Conservation (phyloP, 2,329 filamentous ascomycete genomes). For the Alternaria sp. region DNA sequence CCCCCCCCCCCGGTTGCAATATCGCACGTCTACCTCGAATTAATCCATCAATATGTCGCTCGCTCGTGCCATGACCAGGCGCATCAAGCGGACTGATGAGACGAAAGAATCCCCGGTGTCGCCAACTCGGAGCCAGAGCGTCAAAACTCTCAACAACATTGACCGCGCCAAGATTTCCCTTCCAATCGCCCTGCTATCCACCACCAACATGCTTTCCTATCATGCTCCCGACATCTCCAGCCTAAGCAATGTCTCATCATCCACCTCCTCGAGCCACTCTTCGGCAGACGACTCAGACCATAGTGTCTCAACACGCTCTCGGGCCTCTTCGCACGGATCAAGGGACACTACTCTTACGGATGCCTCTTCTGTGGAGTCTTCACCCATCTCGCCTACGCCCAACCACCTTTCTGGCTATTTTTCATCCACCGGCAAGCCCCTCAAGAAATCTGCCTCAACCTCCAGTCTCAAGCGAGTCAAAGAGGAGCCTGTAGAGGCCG, state of each 20-base stretch:
- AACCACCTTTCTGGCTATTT: constrained; percentile 67
- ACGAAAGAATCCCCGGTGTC: constrained; percentile 36
- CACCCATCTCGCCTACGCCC: constrained; percentile 60
- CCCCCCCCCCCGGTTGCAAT: constrained; percentile 37
- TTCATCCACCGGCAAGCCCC: constrained; percentile 59
- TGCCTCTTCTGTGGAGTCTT: constrained; percentile 61
- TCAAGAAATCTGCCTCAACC: constrained; percentile 54
- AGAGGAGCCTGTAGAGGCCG: constrained; percentile 50
- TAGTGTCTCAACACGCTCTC: constrained; percentile 59
- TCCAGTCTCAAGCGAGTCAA: constrained; percentile 41
- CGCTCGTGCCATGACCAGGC: constrained; percentile 75
- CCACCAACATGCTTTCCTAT: constrained; percentile 95
- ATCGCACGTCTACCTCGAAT: constrained; percentile 40
- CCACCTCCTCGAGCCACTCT: constrained; percentile 65
- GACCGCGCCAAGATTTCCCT: constrained; percentile 81
- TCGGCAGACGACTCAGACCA: constrained; percentile 76
- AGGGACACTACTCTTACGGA: constrained; percentile 73
- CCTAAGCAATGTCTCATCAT: constrained; percentile 51
- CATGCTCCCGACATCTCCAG: constrained; percentile 82
- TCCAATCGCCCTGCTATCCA: constrained; percentile 86
- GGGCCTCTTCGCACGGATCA: constrained; percentile 58
- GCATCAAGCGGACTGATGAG: constrained; percentile 64
- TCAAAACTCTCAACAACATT: constrained; percentile 57
- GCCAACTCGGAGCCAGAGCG: constrained; percentile 56
- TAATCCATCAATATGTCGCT: constrained; percentile 62